These are phyloP conservation scores for Brassica balearica DNA, from an alignment of 441 rosid genomes.

Conservation along the genomic window DNA sequence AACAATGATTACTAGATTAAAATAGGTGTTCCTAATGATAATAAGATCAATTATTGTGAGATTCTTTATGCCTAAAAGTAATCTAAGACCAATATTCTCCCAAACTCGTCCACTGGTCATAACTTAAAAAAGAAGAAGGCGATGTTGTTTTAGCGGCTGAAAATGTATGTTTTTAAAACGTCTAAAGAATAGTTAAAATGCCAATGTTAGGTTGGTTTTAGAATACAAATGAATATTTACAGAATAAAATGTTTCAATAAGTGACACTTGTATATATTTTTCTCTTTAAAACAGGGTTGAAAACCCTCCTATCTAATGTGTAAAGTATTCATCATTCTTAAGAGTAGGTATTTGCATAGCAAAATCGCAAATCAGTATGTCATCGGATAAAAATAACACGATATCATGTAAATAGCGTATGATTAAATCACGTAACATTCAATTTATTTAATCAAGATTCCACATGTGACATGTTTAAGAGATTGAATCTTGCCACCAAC, in stretches of 20 bases:
- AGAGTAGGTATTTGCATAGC: background rate
- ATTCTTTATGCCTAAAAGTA: conserved; percentile 24
- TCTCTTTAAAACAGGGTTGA: background rate
- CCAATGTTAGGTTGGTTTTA: background rate
- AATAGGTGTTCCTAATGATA: conserved; percentile 37
- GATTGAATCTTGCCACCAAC: background rate
- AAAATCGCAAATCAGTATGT: background rate
- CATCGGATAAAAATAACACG: background rate
- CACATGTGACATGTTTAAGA: background rate
- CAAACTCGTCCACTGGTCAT: background rate
- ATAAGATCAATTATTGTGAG: conserved; percentile 26
- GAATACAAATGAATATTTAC: background rate
- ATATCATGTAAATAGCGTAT: background rate
- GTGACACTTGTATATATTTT: background rate
- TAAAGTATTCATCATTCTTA: background rate
- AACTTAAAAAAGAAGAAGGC: background rate
- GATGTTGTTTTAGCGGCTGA: conserved; percentile 28
- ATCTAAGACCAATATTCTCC: background rate
- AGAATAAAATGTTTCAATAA: background rate
- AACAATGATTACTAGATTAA: conserved; percentile 27
- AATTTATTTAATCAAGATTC: background rate
- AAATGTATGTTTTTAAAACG: conserved; percentile 11
- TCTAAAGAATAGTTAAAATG: background rate
- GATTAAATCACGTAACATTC: background rate
- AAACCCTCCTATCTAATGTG: background rate